These are phyloP conservation scores for Paulownia fortunei DNA, from an alignment of 257 asterid genomes.

Conservation along the genomic window DNA sequence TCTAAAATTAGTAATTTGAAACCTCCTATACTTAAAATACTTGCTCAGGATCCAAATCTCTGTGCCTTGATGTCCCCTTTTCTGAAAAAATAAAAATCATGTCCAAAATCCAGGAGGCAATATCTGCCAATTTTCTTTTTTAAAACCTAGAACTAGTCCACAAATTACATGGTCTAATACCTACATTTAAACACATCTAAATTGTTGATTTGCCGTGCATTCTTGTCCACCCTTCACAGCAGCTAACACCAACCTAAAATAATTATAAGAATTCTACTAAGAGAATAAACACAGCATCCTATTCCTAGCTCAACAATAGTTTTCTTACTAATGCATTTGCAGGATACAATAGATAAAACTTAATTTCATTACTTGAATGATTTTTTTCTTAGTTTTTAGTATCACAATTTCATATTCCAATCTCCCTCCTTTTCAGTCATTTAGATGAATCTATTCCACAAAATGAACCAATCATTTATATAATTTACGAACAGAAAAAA, in stretches of 20 bases:
- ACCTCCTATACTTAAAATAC: background rate
- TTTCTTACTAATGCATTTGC: background rate
- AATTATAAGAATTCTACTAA: slow-evolving; percentile 19
- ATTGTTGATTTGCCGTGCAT: background rate
- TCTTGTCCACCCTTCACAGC: background rate
- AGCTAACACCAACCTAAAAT: slow-evolving; percentile 24
- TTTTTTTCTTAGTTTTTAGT: background rate
- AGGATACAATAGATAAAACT: background rate
- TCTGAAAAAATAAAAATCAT: background rate
- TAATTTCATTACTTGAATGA: background rate
- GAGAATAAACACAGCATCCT: background rate
- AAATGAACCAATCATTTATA: background rate
- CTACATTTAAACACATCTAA: slow-evolving; percentile 3
- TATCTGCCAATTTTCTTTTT: background rate
- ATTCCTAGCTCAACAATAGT: background rate
- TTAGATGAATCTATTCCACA: background rate
- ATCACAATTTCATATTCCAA: background rate
- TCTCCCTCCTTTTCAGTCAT: background rate
- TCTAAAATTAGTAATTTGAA: background rate
- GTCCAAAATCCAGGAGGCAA: background rate
- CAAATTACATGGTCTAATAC: background rate
- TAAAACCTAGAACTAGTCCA: background rate
- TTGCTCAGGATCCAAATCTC: background rate
- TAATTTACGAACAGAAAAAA: background rate
- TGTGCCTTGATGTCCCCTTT: background rate